Evolutionary conservation across 148 eudicot genomes (phyloP).

Genomic region (Arctostaphylos glauca): DNA sequence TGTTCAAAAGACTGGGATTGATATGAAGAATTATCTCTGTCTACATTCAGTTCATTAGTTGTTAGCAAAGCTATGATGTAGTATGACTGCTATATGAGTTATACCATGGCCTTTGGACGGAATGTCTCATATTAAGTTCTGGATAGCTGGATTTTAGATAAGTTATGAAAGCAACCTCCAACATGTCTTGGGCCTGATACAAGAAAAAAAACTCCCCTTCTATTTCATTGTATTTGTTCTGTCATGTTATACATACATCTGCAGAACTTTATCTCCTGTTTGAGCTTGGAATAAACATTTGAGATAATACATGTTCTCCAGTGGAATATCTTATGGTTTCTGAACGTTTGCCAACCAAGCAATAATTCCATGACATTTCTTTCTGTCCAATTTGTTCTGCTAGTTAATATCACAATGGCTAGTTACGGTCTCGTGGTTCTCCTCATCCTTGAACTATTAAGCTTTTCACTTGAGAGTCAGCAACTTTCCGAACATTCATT

Average conservation of each 20-base stretch:
- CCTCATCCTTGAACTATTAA: slow-evolving; percentile 9
- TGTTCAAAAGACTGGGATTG: background rate
- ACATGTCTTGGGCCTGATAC: background rate
- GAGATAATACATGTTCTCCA: background rate
- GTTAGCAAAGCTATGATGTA: slow-evolving; percentile 2
- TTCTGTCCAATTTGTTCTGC: background rate
- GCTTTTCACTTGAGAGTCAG: slow-evolving; percentile 9
- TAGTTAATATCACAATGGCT: background rate
- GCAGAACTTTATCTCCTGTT: background rate
- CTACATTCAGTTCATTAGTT: background rate
- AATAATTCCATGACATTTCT: background rate
- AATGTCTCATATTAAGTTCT: background rate
- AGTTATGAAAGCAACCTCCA: background rate
- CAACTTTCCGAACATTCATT: slow-evolving; percentile 6
- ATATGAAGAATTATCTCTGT: background rate
- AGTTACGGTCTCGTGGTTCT: background rate
- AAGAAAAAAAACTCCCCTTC: background rate
- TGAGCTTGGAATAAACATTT: background rate
- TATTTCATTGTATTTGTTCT: background rate
- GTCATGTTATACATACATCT: background rate
- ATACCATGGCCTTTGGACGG: too few species aligned
- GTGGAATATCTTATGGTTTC: background rate
- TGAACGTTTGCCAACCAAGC: background rate
- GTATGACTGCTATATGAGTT: background rate
- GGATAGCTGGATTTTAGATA: background rate